Percentiles rank a stretch among this genome's conserved stretches.
phyloP scores from a whole-genome alignment of 768 basidiomycete genomes.

The Boletus rubescentipes region DNA sequence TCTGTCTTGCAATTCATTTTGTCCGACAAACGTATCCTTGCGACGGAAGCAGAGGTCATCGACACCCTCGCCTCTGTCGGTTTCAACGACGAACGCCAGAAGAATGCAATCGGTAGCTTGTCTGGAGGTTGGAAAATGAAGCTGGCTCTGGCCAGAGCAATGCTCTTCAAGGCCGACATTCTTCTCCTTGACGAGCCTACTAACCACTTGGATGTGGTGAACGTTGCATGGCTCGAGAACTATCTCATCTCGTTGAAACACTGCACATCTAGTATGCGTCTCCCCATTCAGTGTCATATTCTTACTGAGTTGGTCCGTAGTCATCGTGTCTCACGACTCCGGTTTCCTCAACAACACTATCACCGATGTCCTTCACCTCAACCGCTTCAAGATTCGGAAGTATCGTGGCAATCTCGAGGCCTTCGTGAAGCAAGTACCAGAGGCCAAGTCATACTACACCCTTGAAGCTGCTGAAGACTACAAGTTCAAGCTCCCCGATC shows the following conservation, averaged over 20 bases:
- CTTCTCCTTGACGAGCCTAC: constrained; percentile 96
- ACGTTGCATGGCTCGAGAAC: constrained; percentile 95
- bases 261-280: constrained; percentile 83
- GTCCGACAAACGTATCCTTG: constrained; percentile 79
- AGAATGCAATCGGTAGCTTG: constrained; percentile 79
- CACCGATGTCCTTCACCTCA: constrained; percentile 95
- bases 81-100: constrained; percentile 86
- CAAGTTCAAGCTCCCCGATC: constrained; percentile 97
- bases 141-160: constrained; percentile 93
- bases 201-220: constrained; percentile 96
- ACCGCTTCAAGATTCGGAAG: constrained; percentile 96
- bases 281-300: neutral
- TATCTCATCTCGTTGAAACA: constrained; percentile 85
- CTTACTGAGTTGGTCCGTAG: constrained; percentile 32
- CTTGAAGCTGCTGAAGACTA: constrained; percentile 96
- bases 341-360: constrained; percentile 97
- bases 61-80: constrained; percentile 88
- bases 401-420: constrained; percentile 94
- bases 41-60: constrained; percentile 64
- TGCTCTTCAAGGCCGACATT: constrained; percentile 98
- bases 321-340: constrained; percentile 98
- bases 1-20: constrained; percentile 89
- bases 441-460: constrained; percentile 97
- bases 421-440: constrained; percentile 92
- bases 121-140: constrained; percentile 99